Percentiles rank a stretch among this genome's conserved stretches.
Conservation (phyloP, 1,284 basidiomycete species). For the Polyporus tsugae region DNA sequence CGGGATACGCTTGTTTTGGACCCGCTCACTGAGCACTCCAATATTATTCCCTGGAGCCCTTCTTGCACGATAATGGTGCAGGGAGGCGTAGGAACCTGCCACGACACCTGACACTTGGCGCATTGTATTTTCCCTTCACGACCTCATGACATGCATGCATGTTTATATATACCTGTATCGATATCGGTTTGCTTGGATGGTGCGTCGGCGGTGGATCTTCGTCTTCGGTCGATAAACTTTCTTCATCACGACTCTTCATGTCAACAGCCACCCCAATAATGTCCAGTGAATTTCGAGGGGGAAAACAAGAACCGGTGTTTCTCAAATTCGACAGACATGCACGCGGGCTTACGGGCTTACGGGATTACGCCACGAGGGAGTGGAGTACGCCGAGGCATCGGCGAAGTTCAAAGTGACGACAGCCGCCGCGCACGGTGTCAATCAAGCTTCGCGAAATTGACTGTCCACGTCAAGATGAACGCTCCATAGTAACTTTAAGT, state of each 20-base stretch:
- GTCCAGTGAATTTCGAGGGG: not conserved
- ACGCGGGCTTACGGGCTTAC: not conserved
- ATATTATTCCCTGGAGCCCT: not conserved
- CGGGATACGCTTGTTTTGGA: not conserved
- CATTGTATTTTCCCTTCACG: constrained; percentile 1
- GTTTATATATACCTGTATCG: constrained; percentile 4
- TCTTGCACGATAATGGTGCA: not conserved
- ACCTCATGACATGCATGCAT: not conserved
- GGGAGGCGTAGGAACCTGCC: not conserved
- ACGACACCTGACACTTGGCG: constrained; percentile 10
- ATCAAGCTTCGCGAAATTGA: not conserved
- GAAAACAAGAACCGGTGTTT: not conserved
- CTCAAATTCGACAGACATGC: not conserved
- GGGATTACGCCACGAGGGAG: not conserved
- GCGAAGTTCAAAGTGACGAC: not conserved
- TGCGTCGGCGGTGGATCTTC: not conserved
- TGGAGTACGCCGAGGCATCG: not conserved
- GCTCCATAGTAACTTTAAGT: too few relatives aligned
- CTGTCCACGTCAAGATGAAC: not conserved
- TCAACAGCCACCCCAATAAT: not conserved
- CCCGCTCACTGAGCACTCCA: not conserved
- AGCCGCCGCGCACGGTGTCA: not conserved
- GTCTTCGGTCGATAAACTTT: not conserved
- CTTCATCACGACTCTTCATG: not conserved
- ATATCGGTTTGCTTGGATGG: not conserved